Evolutionary conservation across 371 early-diverging fungal genomes (phyloP), one percentile per base, ranked within the genome.

Genomic region (Batrachochytrium dendrobatidis): DNA sequence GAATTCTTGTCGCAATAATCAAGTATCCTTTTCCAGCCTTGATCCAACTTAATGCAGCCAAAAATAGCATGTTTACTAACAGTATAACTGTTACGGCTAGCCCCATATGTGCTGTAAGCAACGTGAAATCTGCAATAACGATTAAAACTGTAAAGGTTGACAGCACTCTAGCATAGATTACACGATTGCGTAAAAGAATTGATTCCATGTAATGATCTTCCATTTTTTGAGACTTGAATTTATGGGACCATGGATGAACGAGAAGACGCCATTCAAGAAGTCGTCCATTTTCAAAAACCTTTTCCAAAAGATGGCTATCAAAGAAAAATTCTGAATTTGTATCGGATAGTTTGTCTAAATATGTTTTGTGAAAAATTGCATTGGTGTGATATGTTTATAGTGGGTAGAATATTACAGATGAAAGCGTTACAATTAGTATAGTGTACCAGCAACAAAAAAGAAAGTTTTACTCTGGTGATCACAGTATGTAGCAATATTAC

Each of bases 181-280:
- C n/a, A 18, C 69, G 65, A 22, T 64, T 64, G 4, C 59, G 61
- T 5, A 65, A 59, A 20, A 65, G 55, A 20, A 34, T 52, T 28
- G 59, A 58, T 7, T 65, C 33, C 25, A 60, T 46, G 35, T 60
- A 69, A 59, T 64, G 60, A 32, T 62, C 63, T 49, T 69, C 69
- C 8, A 56, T 28, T 8, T 56, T 44, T 3, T 49, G 46, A 15
- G 65, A 48, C 1, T 45, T 53, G 30, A 69, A 69, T 18, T 28
- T 53, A 18, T 62, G 60, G 0, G 65, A 60, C 32, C 49, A 24
- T 31, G 62, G 59, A 48, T 60, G 31, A 35, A 65, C 57, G 56
- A 49, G 12, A 5, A 5, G 46, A 20, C 24, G 20, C 46, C 46
- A 45, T 20, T 45, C 12, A 26, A 45, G 46, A 26, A 45, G 3